Evolutionary conservation across 345 rosid genomes (phyloP).

Genomic region (Citrus australasica): DNA sequence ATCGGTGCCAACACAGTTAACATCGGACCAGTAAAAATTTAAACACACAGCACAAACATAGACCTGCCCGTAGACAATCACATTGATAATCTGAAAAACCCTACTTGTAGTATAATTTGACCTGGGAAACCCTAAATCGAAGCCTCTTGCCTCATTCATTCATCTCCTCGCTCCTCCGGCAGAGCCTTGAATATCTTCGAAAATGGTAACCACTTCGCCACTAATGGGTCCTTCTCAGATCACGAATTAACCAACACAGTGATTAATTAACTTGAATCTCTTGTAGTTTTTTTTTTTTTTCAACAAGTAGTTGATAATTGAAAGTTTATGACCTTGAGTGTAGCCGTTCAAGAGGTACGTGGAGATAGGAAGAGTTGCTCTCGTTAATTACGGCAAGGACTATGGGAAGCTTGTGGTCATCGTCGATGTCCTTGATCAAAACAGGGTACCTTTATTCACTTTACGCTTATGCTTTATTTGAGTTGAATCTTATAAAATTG

Average conservation of each 20-base stretch:
- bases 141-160: neutral
- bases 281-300: too few relatives aligned
- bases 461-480: neutral
- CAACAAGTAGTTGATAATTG: neutral
- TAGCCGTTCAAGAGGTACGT: constrained; percentile 93
- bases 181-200: neutral
- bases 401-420: constrained; percentile 85
- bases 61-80: neutral
- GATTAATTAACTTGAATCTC: neutral
- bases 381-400: constrained; percentile 84
- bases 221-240: neutral
- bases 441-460: constrained; percentile 42
- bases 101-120: neutral
- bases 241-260: neutral
- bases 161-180: neutral
- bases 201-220: constrained; percentile 1
- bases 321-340: neutral
- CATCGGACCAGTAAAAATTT: neutral
- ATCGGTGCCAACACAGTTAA: neutral
- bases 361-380: constrained; percentile 93
- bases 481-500: neutral
- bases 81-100: neutral
- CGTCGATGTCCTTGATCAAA: constrained; percentile 89
- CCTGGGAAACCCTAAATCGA: neutral
- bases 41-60: neutral